Evolutionary conservation across 345 rosid species (phyloP), one percentile per base, ranked within the genome.

Genomic region (Balakata baccata): DNA sequence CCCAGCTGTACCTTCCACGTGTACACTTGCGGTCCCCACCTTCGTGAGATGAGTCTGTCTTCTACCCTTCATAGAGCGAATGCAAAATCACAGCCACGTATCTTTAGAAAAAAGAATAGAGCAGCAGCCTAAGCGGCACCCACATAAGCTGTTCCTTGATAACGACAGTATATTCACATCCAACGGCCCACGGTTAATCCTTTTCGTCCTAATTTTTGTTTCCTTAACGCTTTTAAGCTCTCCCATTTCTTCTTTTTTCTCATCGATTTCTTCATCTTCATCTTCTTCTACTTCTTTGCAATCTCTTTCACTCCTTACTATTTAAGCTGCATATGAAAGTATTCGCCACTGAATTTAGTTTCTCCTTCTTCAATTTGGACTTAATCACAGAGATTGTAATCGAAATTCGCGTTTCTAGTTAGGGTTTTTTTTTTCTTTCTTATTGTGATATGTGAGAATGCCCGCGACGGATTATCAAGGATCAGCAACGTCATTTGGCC

Each of bases 381-480:
- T 6, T 38, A 54, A 29, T 52, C 16, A 6, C 22, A 58, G 4
- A 11, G n/a, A 16, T 18, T 51, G n/a, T 0, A 23, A 58, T 63
- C n/a, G 3, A 3, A 8, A 38, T 63, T 63, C 39, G 45, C 3
- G 18, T 13, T 34, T 34, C 11, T 23, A 13, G 6, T 57, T 57
- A 20, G 29, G 61, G 37, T 60, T 34, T 22, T 13, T 29, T 29
- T 29, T 2, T 29, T 29, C 34, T 29, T 29, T 29, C 23, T 25
- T 38, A 20, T 63, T 3, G 1, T 14, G n/a, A 51, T 0, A 72
- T 59, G 66, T 34, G 71, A 75, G 47, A 75, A 75, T 80, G 83
- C 79, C 77, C 16, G 74, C 83, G 4, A 75, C 76, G n/a, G 79
- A 72, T 38, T 74, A 68, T 64, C 84, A 74, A 45, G 79, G 82